Base-by-base conservation (phyloP, 768 basidiomycete genomes). In the Boletales sp. region DNA sequence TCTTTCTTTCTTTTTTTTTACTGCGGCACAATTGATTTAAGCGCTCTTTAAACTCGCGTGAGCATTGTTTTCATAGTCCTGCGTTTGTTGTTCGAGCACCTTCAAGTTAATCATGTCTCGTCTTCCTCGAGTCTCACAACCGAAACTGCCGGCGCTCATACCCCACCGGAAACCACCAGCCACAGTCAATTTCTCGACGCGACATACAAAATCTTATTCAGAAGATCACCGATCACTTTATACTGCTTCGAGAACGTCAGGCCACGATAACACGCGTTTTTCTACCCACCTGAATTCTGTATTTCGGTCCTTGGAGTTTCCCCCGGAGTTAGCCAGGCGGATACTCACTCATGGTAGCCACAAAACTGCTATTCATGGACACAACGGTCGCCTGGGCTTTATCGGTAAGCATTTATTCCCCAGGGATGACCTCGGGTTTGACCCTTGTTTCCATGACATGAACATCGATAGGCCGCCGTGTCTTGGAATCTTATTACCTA, bases 291-390 rank as follows among this genome's bases (percentile, higher is more conserved):
- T 89, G 34, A 74, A 81, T 58, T 70, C 74, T 31, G 69, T 87
- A 45, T 90, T 89, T 56, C 67, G 78, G 5, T 78, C 84, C 13
- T 72, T 92, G 42, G 70, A 78, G 43, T 92, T 93, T 65, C 81
- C 86, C 12, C 73, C 74, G 5, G 84, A 87, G 55, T 73, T 90
- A 40, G 85, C 87, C 8, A 75, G 75, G 55, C 81, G 90, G 51
- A 75, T 89, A 53, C 71, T 92, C 55, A 93, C 90, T 3, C 90
- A 93, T 62, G 74, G 76, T 8, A 89, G 87, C 68, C 90, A 89
- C 68, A 78, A 74, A 41, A 73, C 79, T 47, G 84, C 87, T 27
- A 54, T 64, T 42, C 66, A 75, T 45, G 87, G 90, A 2, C 87
- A 90, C 63, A 91, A 91, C 58, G 81, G 77, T 40, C 81, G 81